Evolutionary conservation across 2,329 filamentous ascomycete species (phyloP).

Genomic region (Cladophialophora bantiana): DNA sequence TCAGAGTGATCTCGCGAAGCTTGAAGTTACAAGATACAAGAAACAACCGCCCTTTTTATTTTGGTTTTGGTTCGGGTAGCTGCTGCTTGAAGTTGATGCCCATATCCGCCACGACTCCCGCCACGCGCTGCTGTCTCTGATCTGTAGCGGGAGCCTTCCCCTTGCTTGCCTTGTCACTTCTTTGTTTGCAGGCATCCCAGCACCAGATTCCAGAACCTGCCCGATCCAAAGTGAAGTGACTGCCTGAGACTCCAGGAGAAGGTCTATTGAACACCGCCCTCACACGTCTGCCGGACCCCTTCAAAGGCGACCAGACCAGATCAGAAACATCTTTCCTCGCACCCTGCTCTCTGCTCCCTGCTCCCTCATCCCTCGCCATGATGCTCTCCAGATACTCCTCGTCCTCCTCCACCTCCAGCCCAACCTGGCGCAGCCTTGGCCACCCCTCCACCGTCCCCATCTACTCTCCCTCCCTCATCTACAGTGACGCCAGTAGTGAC

Average conservation of each 20-base stretch:
- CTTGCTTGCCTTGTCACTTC: constrained; percentile 11
- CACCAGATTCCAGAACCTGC: not conserved
- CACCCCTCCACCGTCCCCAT: constrained; percentile 27
- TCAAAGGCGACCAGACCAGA: not conserved
- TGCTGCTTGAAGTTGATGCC: constrained; percentile 21
- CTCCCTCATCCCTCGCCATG: constrained; percentile 4
- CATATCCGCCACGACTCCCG: too few species aligned
- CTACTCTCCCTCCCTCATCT: constrained; percentile 37
- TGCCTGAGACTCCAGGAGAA: constrained; percentile 1
- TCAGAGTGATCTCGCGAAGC: too few species aligned
- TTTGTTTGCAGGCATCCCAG: constrained; percentile 30
- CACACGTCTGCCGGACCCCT: constrained; percentile 27
- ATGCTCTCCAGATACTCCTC: constrained; percentile 30
- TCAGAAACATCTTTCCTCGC: not conserved
- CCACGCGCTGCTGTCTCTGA: not conserved
- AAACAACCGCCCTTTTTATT: not conserved
- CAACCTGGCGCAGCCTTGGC: constrained; percentile 24
- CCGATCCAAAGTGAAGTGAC: constrained; percentile 15
- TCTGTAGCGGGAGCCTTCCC: constrained; percentile 21
- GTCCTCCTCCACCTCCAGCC: constrained; percentile 26
- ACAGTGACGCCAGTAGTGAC: constrained; percentile 37
- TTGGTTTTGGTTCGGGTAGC: constrained; percentile 29
- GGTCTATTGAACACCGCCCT: constrained; percentile 13
- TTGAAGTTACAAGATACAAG: constrained; percentile 6
- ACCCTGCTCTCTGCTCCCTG: not conserved